Conservation (phyloP, 345 rosid species). For the Pugionium cornutum region DNA sequence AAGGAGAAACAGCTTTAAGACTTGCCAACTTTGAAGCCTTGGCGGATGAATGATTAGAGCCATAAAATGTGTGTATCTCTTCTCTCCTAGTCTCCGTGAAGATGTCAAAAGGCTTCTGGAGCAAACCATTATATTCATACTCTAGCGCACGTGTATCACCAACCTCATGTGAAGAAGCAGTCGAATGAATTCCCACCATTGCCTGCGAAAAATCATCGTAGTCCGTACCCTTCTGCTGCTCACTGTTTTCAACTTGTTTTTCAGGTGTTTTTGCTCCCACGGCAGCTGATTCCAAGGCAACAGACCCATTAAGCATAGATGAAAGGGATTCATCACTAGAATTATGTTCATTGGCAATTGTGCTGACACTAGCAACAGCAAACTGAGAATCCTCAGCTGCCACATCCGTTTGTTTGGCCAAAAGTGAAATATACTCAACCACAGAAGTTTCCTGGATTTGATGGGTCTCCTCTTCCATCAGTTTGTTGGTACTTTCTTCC, state of each 20-base stretch:
- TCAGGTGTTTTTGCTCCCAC: constrained; percentile 40
- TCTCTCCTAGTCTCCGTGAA: constrained; percentile 51
- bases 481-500: constrained; percentile 16
- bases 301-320: constrained; percentile 39
- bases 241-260: constrained; percentile 31
- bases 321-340: constrained; percentile 24
- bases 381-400: constrained; percentile 35
- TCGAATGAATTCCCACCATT: constrained; percentile 25
- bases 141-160: constrained; percentile 34
- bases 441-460: constrained; percentile 37
- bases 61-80: constrained; percentile 63
- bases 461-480: constrained; percentile 35
- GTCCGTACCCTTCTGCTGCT: constrained; percentile 35
- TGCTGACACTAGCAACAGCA: constrained; percentile 35
- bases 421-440: constrained; percentile 29
- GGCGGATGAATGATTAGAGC: constrained; percentile 41
- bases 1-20: constrained; percentile 46
- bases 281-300: constrained; percentile 42
- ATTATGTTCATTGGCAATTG: constrained; percentile 41
- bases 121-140: constrained; percentile 25
- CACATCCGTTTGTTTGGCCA: constrained; percentile 28
- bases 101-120: constrained; percentile 37
- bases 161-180: constrained; percentile 42
- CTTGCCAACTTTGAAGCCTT: constrained; percentile 43
- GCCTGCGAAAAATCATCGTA: constrained; percentile 28